Evolutionary conservation across 2,329 filamentous ascomycete genomes (phyloP).

Genomic region (Diaporthe sp.): DNA sequence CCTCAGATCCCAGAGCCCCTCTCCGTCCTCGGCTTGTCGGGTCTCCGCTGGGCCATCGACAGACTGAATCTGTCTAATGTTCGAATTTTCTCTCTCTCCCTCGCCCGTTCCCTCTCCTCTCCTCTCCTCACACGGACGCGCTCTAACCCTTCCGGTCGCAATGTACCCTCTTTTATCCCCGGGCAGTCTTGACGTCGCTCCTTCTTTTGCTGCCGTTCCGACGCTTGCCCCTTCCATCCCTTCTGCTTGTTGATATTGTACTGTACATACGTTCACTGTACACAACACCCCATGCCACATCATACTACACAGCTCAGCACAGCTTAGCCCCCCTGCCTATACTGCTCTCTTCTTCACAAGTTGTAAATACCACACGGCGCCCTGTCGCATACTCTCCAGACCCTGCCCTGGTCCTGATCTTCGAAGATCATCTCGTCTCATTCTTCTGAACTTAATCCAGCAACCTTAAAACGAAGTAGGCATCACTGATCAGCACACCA

Average conservation of each 20-base stretch:
- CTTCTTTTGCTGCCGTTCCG: conserved; percentile 21
- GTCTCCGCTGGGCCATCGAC: conserved; percentile 23
- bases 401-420: conserved; percentile 21
- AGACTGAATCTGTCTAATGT: conserved; percentile 26
- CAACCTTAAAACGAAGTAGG: conserved; percentile 26
- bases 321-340: neutral
- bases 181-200: conserved; percentile 23
- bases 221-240: conserved; percentile 16
- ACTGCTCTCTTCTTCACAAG: neutral
- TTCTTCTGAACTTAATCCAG: conserved; percentile 23
- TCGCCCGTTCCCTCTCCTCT: conserved; percentile 14
- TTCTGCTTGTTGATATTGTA: conserved; percentile 29
- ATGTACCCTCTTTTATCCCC: conserved; percentile 22
- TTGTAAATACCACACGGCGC: conserved; percentile 12
- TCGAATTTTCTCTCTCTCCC: conserved; percentile 22
- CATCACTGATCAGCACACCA: conserved; percentile 20
- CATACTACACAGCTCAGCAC: neutral
- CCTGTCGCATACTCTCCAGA: neutral
- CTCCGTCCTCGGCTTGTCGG: conserved; percentile 34
- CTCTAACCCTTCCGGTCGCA: conserved; percentile 20
- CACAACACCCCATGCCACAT: conserved; percentile 8
- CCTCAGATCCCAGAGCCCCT: conserved; percentile 29
- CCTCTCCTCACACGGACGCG: conserved; percentile 22
- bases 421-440: conserved; percentile 30
- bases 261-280: conserved; percentile 16